Evolutionary conservation across 352 stramenopile genomes (phyloP).

Genomic region (Globisporangium parvum): DNA sequence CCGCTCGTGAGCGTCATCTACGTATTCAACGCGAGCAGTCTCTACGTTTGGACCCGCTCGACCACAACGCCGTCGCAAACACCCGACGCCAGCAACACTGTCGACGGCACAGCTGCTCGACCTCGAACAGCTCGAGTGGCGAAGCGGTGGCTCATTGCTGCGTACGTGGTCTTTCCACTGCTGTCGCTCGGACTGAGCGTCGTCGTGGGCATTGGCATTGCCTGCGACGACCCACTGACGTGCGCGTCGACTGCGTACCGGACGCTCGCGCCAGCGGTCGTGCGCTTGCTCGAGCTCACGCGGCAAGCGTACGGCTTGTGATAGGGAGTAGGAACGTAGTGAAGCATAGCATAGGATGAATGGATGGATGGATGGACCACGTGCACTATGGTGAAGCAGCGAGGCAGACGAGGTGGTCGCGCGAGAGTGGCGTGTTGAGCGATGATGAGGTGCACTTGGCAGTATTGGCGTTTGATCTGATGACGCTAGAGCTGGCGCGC

Average conservation of each 20-base stretch:
- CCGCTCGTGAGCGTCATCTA: slow-evolving; percentile 66
- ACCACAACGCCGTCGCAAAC: slow-evolving; percentile 12
- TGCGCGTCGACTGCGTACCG: slow-evolving; percentile 42
- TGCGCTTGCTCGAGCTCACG: slow-evolving; percentile 28
- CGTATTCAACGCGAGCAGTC: slow-evolving; percentile 54
- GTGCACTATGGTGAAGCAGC: neutral
- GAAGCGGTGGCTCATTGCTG: slow-evolving; percentile 33
- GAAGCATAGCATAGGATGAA: neutral
- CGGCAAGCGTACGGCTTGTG: slow-evolving; percentile 52
- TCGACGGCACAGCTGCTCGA: no score
- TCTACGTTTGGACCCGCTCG: slow-evolving; percentile 50
- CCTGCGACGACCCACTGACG: slow-evolving; percentile 61
- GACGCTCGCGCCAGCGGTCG: slow-evolving; percentile 16
- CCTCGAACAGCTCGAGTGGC: slow-evolving; percentile 1
- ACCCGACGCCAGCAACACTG: neutral
- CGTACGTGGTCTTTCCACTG: slow-evolving; percentile 61
- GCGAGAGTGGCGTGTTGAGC: no score
- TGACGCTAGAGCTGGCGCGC: no score
- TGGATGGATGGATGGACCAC: neutral
- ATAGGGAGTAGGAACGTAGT: slow-evolving; percentile 1
- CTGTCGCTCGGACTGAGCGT: slow-evolving; percentile 52
- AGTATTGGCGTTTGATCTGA: no score
- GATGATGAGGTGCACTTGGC: no score
- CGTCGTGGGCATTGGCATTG: slow-evolving; percentile 57
- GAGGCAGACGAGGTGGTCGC: neutral